These are phyloP conservation scores for Penicillium sp. DNA, from an alignment of 2,329 filamentous ascomycete genomes.

Conservation along the genomic window DNA sequence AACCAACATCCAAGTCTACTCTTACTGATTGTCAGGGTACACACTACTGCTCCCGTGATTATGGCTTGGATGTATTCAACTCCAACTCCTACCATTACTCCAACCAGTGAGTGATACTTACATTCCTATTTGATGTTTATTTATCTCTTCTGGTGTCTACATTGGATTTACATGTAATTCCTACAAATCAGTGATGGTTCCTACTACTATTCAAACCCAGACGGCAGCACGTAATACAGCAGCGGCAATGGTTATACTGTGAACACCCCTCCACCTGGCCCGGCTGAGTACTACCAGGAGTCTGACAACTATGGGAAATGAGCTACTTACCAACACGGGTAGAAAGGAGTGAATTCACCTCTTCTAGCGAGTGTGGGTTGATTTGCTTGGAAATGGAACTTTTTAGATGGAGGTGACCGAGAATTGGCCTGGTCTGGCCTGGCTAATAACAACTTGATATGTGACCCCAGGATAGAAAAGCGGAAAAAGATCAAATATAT, in stretches of 20 bases:
- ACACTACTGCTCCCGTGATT: slow-evolving; percentile 14
- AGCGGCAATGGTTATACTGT: background rate
- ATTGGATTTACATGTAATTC: background rate
- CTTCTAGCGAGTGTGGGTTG: background rate
- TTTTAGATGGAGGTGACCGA: background rate
- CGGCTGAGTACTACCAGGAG: background rate
- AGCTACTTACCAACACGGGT: background rate
- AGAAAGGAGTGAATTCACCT: background rate
- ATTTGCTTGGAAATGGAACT: background rate
- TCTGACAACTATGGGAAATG: background rate
- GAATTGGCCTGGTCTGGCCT: background rate
- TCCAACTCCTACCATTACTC: slow-evolving; percentile 14
- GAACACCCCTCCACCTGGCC: background rate
- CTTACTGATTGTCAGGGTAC: background rate
- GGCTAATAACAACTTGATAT: background rate
- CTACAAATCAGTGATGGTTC: slow-evolving; percentile 8
- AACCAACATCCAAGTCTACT: background rate
- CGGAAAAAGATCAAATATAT: background rate
- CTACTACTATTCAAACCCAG: slow-evolving; percentile 16
- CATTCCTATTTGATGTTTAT: too few relatives aligned
- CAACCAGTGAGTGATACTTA: slow-evolving; percentile 2
- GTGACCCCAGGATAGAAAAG: background rate
- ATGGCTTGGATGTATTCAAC: slow-evolving; percentile 2
- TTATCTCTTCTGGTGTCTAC: background rate
- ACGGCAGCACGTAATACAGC: slow-evolving; percentile 16